Percentiles rank a stretch among this genome's conserved stretches.
Evolutionary conservation across 805 yeast genomes (phyloP).

Genomic region (Wickerhamomyces queroliae): DNA sequence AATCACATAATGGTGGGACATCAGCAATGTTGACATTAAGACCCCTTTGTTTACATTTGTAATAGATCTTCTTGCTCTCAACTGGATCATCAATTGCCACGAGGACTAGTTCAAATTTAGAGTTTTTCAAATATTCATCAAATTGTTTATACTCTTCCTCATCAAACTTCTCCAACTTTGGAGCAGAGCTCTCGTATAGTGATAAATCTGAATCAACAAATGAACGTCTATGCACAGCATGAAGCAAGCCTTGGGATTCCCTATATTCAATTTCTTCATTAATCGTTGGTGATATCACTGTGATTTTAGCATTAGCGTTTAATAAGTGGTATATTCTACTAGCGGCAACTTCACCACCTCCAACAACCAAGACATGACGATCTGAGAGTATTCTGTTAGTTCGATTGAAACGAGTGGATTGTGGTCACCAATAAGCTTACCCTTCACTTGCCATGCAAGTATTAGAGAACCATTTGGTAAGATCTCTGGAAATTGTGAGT

Average conservation of each 20-base stretch:
- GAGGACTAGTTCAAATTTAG: slow-evolving; percentile 56
- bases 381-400: slow-evolving; percentile 17
- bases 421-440: slow-evolving; percentile 25
- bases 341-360: slow-evolving; percentile 75
- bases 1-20: slow-evolving; percentile 78
- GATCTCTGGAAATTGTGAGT: slow-evolving; percentile 11
- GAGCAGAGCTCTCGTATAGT: slow-evolving; percentile 35
- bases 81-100: slow-evolving; percentile 72
- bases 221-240: slow-evolving; percentile 35
- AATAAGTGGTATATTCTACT: slow-evolving; percentile 62
- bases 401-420: slow-evolving; percentile 5
- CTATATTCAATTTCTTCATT: slow-evolving; percentile 30
- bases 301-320: slow-evolving; percentile 64
- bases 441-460: slow-evolving; percentile 69
- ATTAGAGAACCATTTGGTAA: slow-evolving; percentile 49
- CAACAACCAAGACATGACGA: slow-evolving; percentile 64
- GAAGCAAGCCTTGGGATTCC: slow-evolving; percentile 34
- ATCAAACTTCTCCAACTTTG: slow-evolving; percentile 5
- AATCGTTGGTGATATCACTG: slow-evolving; percentile 48
- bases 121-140: slow-evolving; percentile 23
- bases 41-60: slow-evolving; percentile 35
- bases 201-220: slow-evolving; percentile 43
- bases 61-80: slow-evolving; percentile 51
- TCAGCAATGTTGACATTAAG: slow-evolving; percentile 78
- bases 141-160: slow-evolving; percentile 20